Base-by-base conservation (phyloP, 257 asterid species). In the Orobanche coerulescens region DNA sequence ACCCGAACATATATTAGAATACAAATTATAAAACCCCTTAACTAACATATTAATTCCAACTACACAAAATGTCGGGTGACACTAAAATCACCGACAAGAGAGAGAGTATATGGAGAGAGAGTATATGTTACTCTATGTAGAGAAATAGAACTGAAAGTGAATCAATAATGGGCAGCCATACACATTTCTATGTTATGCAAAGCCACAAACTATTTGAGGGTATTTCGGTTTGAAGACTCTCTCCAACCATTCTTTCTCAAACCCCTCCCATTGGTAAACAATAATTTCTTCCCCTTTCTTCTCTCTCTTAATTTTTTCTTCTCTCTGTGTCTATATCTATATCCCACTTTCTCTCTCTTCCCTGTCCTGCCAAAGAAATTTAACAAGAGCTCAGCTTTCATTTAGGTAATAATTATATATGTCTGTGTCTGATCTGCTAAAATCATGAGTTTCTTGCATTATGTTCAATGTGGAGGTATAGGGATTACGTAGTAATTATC, bases 121-220 rank as follows among this genome's bases (percentile, higher is more conserved):
- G 2, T 12, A 12, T 1, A 23, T 43, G 15, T 19, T 48, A 15
- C 16, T 43, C 4, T 42, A 42, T 42, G 25, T 48, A 73, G 5
- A 43, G 22, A 75, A 59, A 54, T 68, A 25, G 51, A n/a, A 42
- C 18, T 4, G 26, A 16, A 44, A 46, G 25, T 16, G 6, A 65
- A 70, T 34, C 28, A 64, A 64, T 22, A 54, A 68, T 61, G 66
- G 73, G 44, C 67, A 69, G 71, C 81, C 79, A 48, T 71, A 70
- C 74, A 70, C 57, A 58, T 66, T 52, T 47, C 14, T 46, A 25
- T 58, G 44, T 24, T 26, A 11, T 23, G 68, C 64, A 13, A 43
- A 53, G 69, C 75, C 78, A 66, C 73, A 13, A 36, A 56, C 14
- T 16, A n/a, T 59, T 26, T 68, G 47, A 30, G 73, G 50, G 25